Evolutionary conservation across 2,329 filamentous ascomycete genomes (phyloP), one percentile per base, ranked within the genome.

Genomic region (Graphiopsis chlorocephala): DNA sequence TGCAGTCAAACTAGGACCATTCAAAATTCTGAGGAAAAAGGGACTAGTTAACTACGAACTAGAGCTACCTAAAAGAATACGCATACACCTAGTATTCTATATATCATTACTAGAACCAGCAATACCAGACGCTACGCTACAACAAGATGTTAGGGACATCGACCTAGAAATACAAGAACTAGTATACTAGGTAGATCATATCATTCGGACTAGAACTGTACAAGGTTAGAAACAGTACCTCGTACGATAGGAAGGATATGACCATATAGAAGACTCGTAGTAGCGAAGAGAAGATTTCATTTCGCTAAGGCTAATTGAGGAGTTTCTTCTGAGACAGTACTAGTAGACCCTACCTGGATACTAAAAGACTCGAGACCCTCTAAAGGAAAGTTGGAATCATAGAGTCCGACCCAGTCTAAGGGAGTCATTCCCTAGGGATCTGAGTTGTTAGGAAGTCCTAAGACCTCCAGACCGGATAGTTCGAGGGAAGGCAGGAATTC

Each of bases 1-100:
- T 55, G 17, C 14, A 55, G 52, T 55, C 17, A 55, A 33, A 55
- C 52, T 55, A 31, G 26, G 52, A 55, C 52, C 20, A 55, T 55
- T 55, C 14, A 55, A 55, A 28, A 55, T 55, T 55, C 15, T 17
- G 26, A 3, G 28, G 25, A 29, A 55, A 55, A 55, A 55, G 52
- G 26, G 52, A 55, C 52, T 33, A 55, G 26, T 55, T 33, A 55
- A 17, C 52, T 55, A 20, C 29, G 17, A 55, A 17, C 26, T 55
- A 55, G 52, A 55, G 10, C 52, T 55, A 29, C 26, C 14, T 8
- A 50, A 26, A 50, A 8, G 47, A 26, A 50, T 50, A 8, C 23
- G 20, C 25, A 50, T 50, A 28, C 15, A 50, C 47, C 12, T 50
- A 50, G 47, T 50, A 25, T 50, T 50, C 23, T 15, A 50, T 28